These are phyloP conservation scores for Acacia concinna DNA, from an alignment of 331 rosid species.

Conservation along the genomic window DNA sequence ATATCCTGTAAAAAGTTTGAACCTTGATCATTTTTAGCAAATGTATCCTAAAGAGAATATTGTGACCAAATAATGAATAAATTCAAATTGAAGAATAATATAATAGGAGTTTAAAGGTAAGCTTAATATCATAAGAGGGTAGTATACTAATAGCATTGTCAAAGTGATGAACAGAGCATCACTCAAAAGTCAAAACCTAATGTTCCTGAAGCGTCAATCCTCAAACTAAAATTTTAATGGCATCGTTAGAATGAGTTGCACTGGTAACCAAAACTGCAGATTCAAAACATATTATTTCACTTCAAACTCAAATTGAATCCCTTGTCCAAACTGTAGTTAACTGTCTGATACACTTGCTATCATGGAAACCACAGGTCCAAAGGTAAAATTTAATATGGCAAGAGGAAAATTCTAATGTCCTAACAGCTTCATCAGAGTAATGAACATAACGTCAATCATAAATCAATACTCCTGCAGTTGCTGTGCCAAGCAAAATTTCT, in stretches of 20 bases:
- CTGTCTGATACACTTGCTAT: background rate
- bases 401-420: background rate
- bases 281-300: background rate
- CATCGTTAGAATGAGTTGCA: background rate
- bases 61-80: constrained; percentile 8
- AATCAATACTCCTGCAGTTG: too few relatives aligned
- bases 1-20: constrained; percentile 51
- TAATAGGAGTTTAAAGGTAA: constrained; percentile 12
- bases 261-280: background rate
- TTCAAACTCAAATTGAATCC: background rate
- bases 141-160: background rate
- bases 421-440: background rate
- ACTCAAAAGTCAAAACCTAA: background rate
- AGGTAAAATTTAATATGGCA: background rate
- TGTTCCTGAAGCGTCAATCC: background rate
- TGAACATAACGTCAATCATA: background rate
- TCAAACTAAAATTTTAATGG: background rate
- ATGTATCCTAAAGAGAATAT: constrained; percentile 1
- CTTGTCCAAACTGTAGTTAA: background rate
- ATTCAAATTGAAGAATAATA: constrained; percentile 4
- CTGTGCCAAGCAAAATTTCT: background rate
- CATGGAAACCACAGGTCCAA: background rate
- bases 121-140: background rate
- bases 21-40: background rate
- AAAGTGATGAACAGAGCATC: background rate